Conservation (phyloP, 805 yeast genomes). For the Teunomyces cretensis region DNA sequence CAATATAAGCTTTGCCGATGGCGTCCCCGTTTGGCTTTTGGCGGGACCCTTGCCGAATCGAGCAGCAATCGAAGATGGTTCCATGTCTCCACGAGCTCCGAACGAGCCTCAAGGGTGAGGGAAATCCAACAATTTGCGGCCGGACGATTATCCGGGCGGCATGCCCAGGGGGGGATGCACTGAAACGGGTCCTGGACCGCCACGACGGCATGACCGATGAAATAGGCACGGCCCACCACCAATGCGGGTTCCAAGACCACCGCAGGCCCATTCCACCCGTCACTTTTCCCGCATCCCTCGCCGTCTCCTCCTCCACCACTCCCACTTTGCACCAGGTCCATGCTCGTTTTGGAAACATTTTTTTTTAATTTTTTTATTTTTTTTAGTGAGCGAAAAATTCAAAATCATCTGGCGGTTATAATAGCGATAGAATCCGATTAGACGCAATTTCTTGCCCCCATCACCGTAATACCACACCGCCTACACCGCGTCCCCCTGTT, state of each 20-base stretch:
- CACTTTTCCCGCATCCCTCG: no score
- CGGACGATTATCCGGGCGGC: background rate
- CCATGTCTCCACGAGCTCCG: background rate
- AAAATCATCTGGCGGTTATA: slow-evolving; percentile 4
- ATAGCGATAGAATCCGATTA: slow-evolving; percentile 1
- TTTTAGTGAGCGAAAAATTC: background rate
- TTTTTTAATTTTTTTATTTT: background rate
- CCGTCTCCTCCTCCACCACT: no score
- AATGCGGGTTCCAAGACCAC: no score
- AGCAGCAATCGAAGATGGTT: background rate
- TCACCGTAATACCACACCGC: background rate
- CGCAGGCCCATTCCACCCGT: no score
- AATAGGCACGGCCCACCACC: no score
- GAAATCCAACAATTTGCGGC: slow-evolving; percentile 2
- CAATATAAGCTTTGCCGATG: no score
- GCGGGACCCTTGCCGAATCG: background rate
- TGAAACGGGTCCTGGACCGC: no score
- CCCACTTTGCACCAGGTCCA: no score
- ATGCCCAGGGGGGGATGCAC: no score
- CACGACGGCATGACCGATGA: no score
- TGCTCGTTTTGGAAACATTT: background rate
- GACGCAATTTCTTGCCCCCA: background rate
- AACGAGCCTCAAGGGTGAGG: background rate
- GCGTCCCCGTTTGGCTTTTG: background rate
- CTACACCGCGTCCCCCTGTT: no score